Evolutionary conservation across 139 green algal genomes (phyloP).

Genomic region (Chlamydomonas sp.): DNA sequence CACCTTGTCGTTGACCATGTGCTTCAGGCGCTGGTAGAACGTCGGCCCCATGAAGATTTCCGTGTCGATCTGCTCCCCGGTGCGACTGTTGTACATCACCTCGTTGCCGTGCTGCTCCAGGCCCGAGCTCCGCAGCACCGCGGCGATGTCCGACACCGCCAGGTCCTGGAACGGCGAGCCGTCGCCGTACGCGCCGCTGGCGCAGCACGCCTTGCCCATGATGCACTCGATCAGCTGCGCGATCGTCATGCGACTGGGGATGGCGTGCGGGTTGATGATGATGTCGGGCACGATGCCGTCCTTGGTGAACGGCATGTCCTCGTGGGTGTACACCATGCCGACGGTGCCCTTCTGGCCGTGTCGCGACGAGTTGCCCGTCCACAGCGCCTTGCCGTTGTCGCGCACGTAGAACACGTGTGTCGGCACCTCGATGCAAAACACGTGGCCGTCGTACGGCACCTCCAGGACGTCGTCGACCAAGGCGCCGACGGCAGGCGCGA

Average conservation of each 20-base stretch:
- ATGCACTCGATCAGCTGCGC: slow-evolving; percentile 94
- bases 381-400: neutral
- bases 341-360: slow-evolving; percentile 27
- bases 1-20: slow-evolving; percentile 40
- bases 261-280: slow-evolving; percentile 98
- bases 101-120: slow-evolving; percentile 15
- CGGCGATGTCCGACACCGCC: slow-evolving; percentile 3
- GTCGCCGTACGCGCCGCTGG: neutral
- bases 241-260: slow-evolving; percentile 98
- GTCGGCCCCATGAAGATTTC: slow-evolving; percentile 53
- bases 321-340: slow-evolving; percentile 19
- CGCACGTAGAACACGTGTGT: slow-evolving; percentile 2
- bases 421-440: slow-evolving; percentile 8
- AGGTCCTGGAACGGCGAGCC: neutral
- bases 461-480: no score
- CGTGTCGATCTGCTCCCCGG: slow-evolving; percentile 34
- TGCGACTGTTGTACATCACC: slow-evolving; percentile 12
- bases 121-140: slow-evolving; percentile 12
- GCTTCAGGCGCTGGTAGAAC: slow-evolving; percentile 62
- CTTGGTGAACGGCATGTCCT: slow-evolving; percentile 56
- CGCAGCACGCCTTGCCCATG: slow-evolving; percentile 24
- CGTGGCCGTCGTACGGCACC: no score
- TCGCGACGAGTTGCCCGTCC: slow-evolving; percentile 17
- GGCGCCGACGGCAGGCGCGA: no score
- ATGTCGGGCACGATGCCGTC: slow-evolving; percentile 89